phyloP scores from a whole-genome alignment of 1,284 basidiomycete genomes.

The Lignosus rhinocerotis region DNA sequence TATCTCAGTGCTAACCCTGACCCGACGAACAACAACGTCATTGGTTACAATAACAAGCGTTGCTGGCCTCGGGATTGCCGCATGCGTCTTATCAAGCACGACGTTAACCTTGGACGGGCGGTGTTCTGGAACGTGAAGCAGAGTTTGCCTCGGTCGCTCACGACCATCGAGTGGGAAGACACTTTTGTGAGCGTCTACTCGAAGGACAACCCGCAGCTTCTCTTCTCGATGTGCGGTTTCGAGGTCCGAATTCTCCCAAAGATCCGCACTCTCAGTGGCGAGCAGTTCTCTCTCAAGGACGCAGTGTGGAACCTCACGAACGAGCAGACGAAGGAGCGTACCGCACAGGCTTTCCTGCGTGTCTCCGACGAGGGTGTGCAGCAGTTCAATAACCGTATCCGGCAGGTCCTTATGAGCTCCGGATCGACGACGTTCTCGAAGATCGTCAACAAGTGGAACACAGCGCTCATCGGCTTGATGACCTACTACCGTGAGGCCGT shows the following conservation, averaged over 20 bases:
- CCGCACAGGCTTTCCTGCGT: slow-evolving; percentile 95
- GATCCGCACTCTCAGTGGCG: slow-evolving; percentile 91
- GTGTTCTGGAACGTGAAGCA: slow-evolving; percentile 99
- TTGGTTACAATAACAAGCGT: slow-evolving; percentile 98
- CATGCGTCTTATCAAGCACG: slow-evolving; percentile 99
- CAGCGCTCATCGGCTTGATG: slow-evolving; percentile 92
- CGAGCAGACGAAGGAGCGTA: slow-evolving; percentile 95
- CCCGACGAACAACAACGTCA: slow-evolving; percentile 98
- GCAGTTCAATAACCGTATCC: slow-evolving; percentile 94
- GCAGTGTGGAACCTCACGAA: slow-evolving; percentile 98
- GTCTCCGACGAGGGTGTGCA: slow-evolving; percentile 97
- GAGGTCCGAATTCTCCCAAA: slow-evolving; percentile 97
- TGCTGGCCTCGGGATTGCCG: slow-evolving; percentile 99
- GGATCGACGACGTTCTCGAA: slow-evolving; percentile 99
- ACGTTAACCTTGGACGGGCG: slow-evolving; percentile 97
- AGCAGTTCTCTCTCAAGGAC: slow-evolving; percentile 95
- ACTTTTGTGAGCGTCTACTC: slow-evolving; percentile 97
- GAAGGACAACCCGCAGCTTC: slow-evolving; percentile 94
- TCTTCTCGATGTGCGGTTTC: slow-evolving; percentile 99
- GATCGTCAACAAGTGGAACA: slow-evolving; percentile 99
- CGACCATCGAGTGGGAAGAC: slow-evolving; percentile 99
- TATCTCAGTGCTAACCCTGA: slow-evolving; percentile 97
- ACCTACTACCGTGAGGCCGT: slow-evolving; percentile 99
- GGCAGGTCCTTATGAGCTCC: slow-evolving; percentile 98
- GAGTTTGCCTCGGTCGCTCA: slow-evolving; percentile 91